Base-by-base conservation (phyloP, 2,329 filamentous ascomycete species). In the Aspergillus uvarum region DNA sequence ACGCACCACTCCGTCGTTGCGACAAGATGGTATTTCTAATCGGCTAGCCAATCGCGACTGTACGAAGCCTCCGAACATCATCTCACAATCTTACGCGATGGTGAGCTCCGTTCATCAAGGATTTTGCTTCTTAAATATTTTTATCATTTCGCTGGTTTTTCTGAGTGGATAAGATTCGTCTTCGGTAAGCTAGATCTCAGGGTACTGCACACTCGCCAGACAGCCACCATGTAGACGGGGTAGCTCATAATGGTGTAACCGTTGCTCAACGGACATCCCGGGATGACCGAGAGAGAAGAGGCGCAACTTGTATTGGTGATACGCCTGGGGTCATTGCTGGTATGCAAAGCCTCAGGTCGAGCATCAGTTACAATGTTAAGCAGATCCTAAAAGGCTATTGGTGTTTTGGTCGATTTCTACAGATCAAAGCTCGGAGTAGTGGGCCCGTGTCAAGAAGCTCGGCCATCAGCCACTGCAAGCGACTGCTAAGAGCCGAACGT, bases 11-110 rank as follows among this genome's bases (percentile, higher is more conserved):
- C 47, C 31, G 21, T 22, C 44, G 50, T 49, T 8, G 29, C 42
- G 29, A 32, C 29, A 12, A 48, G 16, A 10, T 29, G 7, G 6
- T 2, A 42, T 31, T 56, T 8, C n/a, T 14, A 35, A 31, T n/a
- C 19, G 44, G 54, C 47, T n/a, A 35, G 47, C 26, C 55, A 53
- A 47, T 31, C 47, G 51, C 52, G 47, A 47, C 42, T 55, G 53
- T 47, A 47, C 21, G 19, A 55, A 55, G 44, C 53, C 53, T 47
- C 53, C 38, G 48, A 21, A 50, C 4, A n/a, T n/a, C 53, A 32
- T 47, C n/a, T 26, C 44, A 21, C 24, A 48, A 21, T 35, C 42
- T 16, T 11, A 21, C 14, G 16, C 38, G 16, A 16, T 44, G n/a
- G 4, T 19, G 38, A 19, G 14, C 3, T 5, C 8, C 6, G 6